A percentile compares a stretch with the other conserved stretches of the same genome.
These are phyloP conservation scores for Podospora pseudoanserina DNA, from an alignment of 495 filamentous ascomycete genomes.

Conservation along the genomic window DNA sequence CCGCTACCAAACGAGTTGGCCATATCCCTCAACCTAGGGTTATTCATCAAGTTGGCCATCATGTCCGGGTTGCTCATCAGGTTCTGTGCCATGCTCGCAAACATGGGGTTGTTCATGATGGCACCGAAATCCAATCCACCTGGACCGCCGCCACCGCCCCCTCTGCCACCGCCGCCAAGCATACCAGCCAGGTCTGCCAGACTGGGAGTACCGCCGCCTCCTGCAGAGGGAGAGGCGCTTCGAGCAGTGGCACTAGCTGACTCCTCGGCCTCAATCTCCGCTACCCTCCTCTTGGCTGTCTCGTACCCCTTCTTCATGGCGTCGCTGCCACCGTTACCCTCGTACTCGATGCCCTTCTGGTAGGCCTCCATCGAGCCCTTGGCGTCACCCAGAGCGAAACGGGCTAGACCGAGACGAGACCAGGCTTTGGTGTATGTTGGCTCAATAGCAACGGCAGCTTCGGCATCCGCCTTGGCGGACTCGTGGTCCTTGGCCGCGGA, in stretches of 20 bases:
- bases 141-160: constrained; percentile 53
- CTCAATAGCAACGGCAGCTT: constrained; percentile 79
- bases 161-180: constrained; percentile 55
- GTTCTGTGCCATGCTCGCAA: constrained; percentile 91
- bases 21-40: constrained; percentile 84
- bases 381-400: constrained; percentile 84
- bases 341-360: constrained; percentile 83
- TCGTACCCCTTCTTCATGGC: constrained; percentile 93
- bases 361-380: constrained; percentile 94
- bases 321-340: constrained; percentile 82
- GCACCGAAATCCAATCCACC: constrained; percentile 79
- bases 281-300: constrained; percentile 79
- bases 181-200: constrained; percentile 61
- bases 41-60: constrained; percentile 87
- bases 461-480: constrained; percentile 77
- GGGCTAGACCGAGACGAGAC: constrained; percentile 84
- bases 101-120: constrained; percentile 98
- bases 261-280: constrained; percentile 61
- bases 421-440: constrained; percentile 95
- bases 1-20: constrained; percentile 63
- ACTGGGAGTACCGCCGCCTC: constrained; percentile 39
- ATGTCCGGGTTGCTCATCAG: constrained; percentile 92
- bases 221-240: constrained; percentile 43
- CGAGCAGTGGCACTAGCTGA: constrained; percentile 12
- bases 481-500: constrained; percentile 75